Evolutionary conservation across 306 rosid species (phyloP), one percentile per base, ranked within the genome.

Genomic region (Gynostemma pentaphyllum): DNA sequence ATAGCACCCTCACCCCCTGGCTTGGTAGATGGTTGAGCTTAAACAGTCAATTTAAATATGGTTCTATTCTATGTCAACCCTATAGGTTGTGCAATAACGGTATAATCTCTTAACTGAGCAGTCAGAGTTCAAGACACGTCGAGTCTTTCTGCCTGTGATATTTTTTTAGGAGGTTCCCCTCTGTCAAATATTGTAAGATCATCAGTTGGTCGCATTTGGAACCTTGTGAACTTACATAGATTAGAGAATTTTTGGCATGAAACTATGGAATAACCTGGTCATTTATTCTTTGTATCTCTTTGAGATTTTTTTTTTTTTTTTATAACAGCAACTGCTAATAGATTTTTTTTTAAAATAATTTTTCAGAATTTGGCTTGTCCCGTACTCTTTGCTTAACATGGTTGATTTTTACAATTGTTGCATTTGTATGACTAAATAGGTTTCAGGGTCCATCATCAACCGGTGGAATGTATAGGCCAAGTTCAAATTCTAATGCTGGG

Each of bases 381-480:
- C 49, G 39, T 40, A 24, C 23, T 19, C 19, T 37, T 60, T 5
- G 48, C 36, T 57, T 21, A 60, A 18, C 5, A 14, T 60, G 34
- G 34, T 23, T 21, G 13, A 14, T 28, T 47, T 61, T 19, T 37
- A 61, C 9, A 3, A 41, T 41, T 13, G 15, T 40, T 13, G 23
- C 15, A 41, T 61, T 61, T 61, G 50, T 66, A 11, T 66, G 61
- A 36, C 21, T 56, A 48, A 47, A 68, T 81, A 94, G 99, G 89
- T 88, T 84, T 72, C 99, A 87, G 62, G 80, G 57, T 74, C 59
- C 84, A 53, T 48, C 79, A 28, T 40, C 84, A 55, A 13, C 85
- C 0, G 86, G 88, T 48, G 97, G 97, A 70, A 85, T 85, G 90
- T 77, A 86, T 63, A 86, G 85, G 73, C 94, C 90, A 4, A 86